Evolutionary conservation across 1,284 basidiomycete genomes (phyloP), one percentile per base, ranked within the genome.

Genomic region (Malassezia dermatis): DNA sequence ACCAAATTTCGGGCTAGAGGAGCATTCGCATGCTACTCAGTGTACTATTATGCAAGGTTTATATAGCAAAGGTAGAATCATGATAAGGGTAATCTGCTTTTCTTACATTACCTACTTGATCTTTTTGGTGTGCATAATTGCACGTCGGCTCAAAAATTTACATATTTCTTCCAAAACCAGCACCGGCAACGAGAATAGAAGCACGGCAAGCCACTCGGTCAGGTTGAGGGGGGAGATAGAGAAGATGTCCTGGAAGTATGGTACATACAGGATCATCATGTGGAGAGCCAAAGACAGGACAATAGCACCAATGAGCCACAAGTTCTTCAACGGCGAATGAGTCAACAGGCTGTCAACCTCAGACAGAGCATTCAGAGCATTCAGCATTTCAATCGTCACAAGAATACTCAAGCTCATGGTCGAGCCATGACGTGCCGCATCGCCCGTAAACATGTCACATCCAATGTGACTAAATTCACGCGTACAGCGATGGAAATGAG

Each of bases 361-460:
- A n/a, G 87, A 90, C 32, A 98, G 80, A 51, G 91, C 95, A 77
- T 96, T 96, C 83, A 94, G 89, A 19, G 93, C 93, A 78, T 98
- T 98, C 79, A 95, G 90, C 94, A 98, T 98, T 78, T 98, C 94
- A 52, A 98, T 80, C n/a, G 80, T 78, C 48, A 94, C 90, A 51
- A 94, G 80, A 66, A 94, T 93, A 23, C 89, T 93, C 37, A 98
- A 79, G 62, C 88, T 90, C 79, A 96, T 89, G 21, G 94, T 98
- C 51, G 91, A 90, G 6, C 67, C 69, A 10, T 89, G 90, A n/a
- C 81, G 82, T 66, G 84, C 83, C 11, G 88, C 78, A 59, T 81
- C 81, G 71, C 89, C 86, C 39, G 84, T 83, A 77, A 98, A 96
- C 84, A 96, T 95, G 63, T 83, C 80, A 75, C 93, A 98, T 28